These are phyloP conservation scores for Aspergillus felis DNA, from an alignment of 2,329 filamentous ascomycete genomes.

Conservation along the genomic window DNA sequence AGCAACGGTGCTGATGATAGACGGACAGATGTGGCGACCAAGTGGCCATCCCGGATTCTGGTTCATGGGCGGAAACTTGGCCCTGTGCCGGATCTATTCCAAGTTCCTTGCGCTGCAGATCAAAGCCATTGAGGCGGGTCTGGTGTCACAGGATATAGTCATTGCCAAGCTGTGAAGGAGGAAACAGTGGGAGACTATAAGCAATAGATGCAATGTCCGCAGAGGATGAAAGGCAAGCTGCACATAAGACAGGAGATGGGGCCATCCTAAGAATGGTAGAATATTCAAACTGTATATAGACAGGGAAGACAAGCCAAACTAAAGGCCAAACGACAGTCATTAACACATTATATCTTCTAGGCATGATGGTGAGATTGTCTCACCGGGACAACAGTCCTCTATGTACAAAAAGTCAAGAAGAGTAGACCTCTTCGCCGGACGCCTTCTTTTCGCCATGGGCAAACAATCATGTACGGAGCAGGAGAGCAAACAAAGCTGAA, in stretches of 20 bases:
- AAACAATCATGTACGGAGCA: not conserved
- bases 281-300: not conserved
- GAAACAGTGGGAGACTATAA: not conserved
- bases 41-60: constrained; percentile 63
- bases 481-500: not conserved
- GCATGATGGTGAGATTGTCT: not conserved
- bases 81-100: constrained; percentile 59
- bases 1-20: not conserved
- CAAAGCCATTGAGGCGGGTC: constrained; percentile 42
- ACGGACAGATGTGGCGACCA: constrained; percentile 46
- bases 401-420: not conserved
- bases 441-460: not conserved
- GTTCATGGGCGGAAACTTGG: constrained; percentile 64
- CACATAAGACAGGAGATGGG: too few relatives aligned
- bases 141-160: constrained; percentile 13
- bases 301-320: not conserved
- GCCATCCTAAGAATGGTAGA: too few relatives aligned
- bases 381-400: not conserved
- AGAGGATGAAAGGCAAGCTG: not conserved
- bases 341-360: not conserved
- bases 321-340: not conserved
- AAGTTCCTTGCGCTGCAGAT: constrained; percentile 50
- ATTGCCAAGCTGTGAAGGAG: not conserved
- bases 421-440: not conserved
- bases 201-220: too few relatives aligned